Evolutionary conservation across 139 green algal genomes (phyloP).

Genomic region (Pleodorina starrii): DNA sequence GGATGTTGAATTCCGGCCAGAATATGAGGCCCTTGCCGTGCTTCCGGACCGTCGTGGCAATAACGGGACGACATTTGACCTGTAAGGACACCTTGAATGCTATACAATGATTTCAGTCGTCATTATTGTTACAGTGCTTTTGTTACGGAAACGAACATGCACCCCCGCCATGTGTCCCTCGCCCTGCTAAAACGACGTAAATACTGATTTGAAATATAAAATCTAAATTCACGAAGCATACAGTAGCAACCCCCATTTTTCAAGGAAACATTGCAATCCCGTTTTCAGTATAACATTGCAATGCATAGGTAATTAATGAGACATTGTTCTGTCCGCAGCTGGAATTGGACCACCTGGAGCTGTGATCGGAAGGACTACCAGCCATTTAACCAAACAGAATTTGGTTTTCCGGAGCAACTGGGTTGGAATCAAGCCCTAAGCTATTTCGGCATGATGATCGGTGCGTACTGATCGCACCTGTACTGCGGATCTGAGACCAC

Average conservation of each 20-base stretch:
- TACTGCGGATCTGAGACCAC: neutral
- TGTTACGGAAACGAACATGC: neutral
- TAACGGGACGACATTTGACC: neutral
- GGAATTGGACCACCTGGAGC: neutral
- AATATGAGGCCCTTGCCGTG: neutral
- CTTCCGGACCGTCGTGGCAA: neutral
- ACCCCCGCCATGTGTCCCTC: neutral
- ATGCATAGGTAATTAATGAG: too few species aligned
- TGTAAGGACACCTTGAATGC: too few species aligned
- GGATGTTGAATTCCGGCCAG: neutral
- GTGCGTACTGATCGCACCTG: neutral
- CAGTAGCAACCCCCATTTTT: too few species aligned
- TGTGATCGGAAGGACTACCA: neutral
- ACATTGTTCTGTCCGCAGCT: too few species aligned
- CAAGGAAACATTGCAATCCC: neutral
- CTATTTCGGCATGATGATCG: neutral
- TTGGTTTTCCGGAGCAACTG: neutral
- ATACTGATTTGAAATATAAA: neutral
- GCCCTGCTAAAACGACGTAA: neutral
- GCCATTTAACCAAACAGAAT: neutral
- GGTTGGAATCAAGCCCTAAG: neutral
- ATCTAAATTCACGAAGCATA: neutral
- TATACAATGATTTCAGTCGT: neutral
- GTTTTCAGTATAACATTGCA: too few species aligned
- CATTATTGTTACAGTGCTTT: neutral